Evolutionary conservation across 78 protist genomes (phyloP).

Genomic region (Pelomyxa schiedti): DNA sequence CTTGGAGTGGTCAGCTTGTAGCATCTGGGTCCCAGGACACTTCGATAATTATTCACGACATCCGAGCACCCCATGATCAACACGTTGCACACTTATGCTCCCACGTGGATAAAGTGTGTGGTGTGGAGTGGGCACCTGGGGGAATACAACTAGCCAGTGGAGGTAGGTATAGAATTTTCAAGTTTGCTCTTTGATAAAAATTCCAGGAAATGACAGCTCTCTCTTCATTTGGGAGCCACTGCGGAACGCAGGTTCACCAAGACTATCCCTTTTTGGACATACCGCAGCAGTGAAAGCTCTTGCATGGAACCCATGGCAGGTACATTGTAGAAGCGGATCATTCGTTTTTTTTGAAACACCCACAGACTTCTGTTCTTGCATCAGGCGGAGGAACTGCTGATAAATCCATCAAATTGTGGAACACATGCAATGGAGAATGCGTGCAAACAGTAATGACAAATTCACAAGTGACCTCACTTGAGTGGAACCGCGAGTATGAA

Average conservation of each 20-base stretch:
- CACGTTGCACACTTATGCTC: conserved; percentile 38
- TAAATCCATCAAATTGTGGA: conserved; percentile 92
- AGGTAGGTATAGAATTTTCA: conserved; percentile 96
- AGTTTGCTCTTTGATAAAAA: too few relatives aligned
- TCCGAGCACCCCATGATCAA: conserved; percentile 52
- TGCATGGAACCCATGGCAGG: conserved; percentile 97
- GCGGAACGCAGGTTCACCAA: conserved; percentile 21
- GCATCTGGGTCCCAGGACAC: conserved; percentile 83
- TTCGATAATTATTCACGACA: conserved; percentile 83
- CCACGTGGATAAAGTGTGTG: conserved; percentile 80
- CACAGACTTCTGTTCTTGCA: conserved; percentile 93
- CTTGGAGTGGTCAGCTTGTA: conserved; percentile 94
- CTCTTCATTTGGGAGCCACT: conserved; percentile 80
- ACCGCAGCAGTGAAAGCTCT: conserved; percentile 93
- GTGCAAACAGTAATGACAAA: conserved; percentile 79
- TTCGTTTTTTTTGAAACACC: neutral
- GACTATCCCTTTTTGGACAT: conserved; percentile 48
- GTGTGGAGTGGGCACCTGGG: conserved; percentile 91
- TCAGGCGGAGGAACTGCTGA: conserved; percentile 99
- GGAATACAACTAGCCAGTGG: conserved; percentile 96
- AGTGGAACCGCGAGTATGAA: conserved; percentile 74
- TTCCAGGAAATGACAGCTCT: too few relatives aligned
- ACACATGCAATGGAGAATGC: conserved; percentile 81
- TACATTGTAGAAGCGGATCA: too few relatives aligned
- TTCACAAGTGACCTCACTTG: conserved; percentile 90